Evolutionary conservation across 2,329 filamentous ascomycete species (phyloP).

Genomic region (Arthrobotrys musiformis): DNA sequence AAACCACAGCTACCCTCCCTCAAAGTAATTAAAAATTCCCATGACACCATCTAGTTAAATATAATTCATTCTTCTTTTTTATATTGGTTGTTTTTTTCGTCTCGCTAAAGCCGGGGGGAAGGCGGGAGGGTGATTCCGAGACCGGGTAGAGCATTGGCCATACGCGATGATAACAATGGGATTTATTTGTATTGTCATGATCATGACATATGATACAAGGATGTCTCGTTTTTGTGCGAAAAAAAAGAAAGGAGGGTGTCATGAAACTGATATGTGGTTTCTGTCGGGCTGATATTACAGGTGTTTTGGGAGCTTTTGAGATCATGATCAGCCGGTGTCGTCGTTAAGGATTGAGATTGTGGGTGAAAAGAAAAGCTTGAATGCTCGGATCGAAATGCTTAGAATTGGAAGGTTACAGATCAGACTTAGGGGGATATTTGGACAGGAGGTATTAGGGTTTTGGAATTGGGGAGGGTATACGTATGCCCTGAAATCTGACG

Average conservation of each 20-base stretch:
- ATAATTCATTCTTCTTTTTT: not conserved
- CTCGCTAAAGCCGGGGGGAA: conserved; percentile 5
- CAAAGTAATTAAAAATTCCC: not conserved
- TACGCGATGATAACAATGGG: not conserved
- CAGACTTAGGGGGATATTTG: not conserved
- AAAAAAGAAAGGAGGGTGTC: not conserved
- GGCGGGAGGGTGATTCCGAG: conserved; percentile 4
- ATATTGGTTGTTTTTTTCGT: conserved; percentile 6
- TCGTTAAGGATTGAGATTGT: not conserved
- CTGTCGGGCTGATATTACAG: not conserved
- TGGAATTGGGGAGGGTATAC: not conserved
- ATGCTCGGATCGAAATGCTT: conserved; percentile 14
- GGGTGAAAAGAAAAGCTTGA: not conserved
- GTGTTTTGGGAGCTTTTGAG: not conserved
- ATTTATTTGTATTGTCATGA: conserved; percentile 16
- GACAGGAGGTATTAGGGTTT: not conserved
- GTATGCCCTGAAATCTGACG: too few species aligned
- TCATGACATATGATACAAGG: conserved; percentile 2
- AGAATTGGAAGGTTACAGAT: not conserved
- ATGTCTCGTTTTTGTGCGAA: not conserved
- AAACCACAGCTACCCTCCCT: too few species aligned
- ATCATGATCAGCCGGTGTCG: conserved; percentile 1
- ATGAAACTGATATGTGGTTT: not conserved
- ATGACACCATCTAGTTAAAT: conserved; percentile 1
- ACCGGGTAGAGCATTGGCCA: not conserved